Conservation (phyloP, 2,329 filamentous ascomycete species). For the Diplocarpon rosae region DNA sequence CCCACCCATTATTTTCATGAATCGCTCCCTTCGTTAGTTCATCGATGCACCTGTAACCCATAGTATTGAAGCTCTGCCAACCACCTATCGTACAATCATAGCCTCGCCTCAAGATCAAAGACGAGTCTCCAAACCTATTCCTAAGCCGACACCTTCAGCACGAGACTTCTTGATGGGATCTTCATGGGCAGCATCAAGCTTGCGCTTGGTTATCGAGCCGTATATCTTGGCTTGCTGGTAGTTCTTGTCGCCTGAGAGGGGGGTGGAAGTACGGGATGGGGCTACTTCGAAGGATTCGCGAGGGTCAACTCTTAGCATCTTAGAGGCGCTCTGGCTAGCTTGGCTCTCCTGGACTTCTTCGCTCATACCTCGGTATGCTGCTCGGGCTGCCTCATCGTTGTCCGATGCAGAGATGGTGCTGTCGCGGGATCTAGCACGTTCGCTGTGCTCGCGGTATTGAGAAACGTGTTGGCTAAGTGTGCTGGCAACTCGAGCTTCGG, state of each 20-base stretch:
- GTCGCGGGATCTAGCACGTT: slow-evolving; percentile 57
- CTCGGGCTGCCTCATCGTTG: slow-evolving; percentile 41
- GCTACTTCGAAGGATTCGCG: slow-evolving; percentile 30
- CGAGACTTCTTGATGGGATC: slow-evolving; percentile 39
- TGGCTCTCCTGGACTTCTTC: slow-evolving; percentile 62
- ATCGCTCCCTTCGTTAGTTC: too few species aligned
- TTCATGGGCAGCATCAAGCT: slow-evolving; percentile 20
- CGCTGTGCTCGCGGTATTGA: slow-evolving; percentile 43
- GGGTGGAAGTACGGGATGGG: slow-evolving; percentile 21
- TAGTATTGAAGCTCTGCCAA: too few species aligned
- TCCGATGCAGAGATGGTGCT: slow-evolving; percentile 71
- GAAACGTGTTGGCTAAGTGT: slow-evolving; percentile 11
- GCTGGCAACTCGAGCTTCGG: slow-evolving; percentile 40
- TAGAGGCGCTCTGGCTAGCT: slow-evolving; percentile 66
- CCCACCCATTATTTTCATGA: too few species aligned
- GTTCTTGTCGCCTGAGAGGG: slow-evolving; percentile 32
- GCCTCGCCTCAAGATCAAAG: too few species aligned
- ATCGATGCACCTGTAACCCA: too few species aligned
- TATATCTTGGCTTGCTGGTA: slow-evolving; percentile 52
- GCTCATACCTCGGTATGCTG: slow-evolving; percentile 35
- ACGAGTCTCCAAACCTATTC: slow-evolving; percentile 33
- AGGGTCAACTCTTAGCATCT: slow-evolving; percentile 55
- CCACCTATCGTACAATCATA: too few species aligned
- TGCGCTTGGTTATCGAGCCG: slow-evolving; percentile 46
- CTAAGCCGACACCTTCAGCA: slow-evolving; percentile 38